Evolutionary conservation across 768 basidiomycete genomes (phyloP).

Genomic region (Hypholoma fasciculare): DNA sequence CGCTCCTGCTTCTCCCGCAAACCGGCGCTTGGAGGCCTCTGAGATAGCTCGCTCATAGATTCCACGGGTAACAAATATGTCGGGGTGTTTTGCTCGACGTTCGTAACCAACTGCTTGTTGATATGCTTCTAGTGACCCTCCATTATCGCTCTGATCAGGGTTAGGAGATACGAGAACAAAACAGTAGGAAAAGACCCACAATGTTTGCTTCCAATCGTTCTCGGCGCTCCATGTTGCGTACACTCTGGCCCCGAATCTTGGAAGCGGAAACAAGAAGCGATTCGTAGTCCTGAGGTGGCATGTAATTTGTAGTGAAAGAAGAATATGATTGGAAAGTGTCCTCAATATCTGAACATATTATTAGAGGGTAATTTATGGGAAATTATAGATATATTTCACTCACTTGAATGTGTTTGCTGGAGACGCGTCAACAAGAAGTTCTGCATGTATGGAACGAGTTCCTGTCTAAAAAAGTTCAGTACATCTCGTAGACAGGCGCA

Average conservation of each 20-base stretch:
- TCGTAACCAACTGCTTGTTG: slow-evolving; percentile 65
- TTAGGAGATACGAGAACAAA: not conserved
- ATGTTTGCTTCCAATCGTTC: slow-evolving; percentile 63
- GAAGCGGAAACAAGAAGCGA: slow-evolving; percentile 73
- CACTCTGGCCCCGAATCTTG: slow-evolving; percentile 60
- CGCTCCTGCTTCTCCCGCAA: slow-evolving; percentile 51
- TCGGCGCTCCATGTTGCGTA: slow-evolving; percentile 61
- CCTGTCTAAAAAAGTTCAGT: slow-evolving; percentile 30
- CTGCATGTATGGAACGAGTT: slow-evolving; percentile 53
- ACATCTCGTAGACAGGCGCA: not conserved
- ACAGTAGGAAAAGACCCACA: slow-evolving; percentile 32
- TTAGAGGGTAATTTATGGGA: not conserved
- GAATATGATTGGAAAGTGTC: slow-evolving; percentile 87
- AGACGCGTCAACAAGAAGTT: slow-evolving; percentile 65
- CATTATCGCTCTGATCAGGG: slow-evolving; percentile 31
- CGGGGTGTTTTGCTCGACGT: slow-evolving; percentile 57
- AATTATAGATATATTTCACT: not conserved
- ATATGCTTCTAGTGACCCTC: slow-evolving; percentile 57
- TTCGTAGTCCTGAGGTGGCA: slow-evolving; percentile 79
- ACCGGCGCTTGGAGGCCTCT: slow-evolving; percentile 64
- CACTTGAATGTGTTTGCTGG: slow-evolving; percentile 76
- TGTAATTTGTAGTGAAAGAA: slow-evolving; percentile 80
- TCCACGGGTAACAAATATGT: slow-evolving; percentile 52
- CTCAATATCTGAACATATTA: slow-evolving; percentile 58
- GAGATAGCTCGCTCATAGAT: slow-evolving; percentile 77